Base-by-base conservation (phyloP, 163 green algal species). In the Chlamydomonas reinhardtii region DNA sequence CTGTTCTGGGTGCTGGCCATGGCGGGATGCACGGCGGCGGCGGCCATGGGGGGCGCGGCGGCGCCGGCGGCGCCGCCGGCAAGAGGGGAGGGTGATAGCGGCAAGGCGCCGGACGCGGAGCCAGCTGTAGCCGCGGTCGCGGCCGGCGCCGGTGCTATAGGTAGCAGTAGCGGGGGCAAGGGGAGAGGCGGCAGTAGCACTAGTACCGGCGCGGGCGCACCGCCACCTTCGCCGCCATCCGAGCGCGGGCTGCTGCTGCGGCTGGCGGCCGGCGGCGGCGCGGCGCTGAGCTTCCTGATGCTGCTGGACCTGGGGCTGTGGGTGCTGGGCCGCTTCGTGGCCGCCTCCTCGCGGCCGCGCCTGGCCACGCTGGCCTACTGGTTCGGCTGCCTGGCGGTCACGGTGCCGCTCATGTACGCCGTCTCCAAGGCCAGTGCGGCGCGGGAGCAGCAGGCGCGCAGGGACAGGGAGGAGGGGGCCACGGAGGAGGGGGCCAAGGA, bases 311-410 rank as follows among this genome's bases (percentile, higher is more conserved):
- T 87, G 59, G 82, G 72, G 37, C 59, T 87, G 37, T 87, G 82
- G 82, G 82, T 87, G 71, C 72, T 87, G 82, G 82, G 82, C 20
- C 82, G 82, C 59, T 87, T 87, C 31, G 72, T 87, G 72, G 82
- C 82, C 19, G 82, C 82, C 29, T 82, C 82, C 31, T 82, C 82
- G 61, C 72, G 48, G n/a, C 82, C 82, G 59, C 82, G 82, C 11
- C 71, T 87, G n/a, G 82, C 82, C 39, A 87, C 82, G 2, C 61
- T 87, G 59, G 82, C 61, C 29, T 87, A 87, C 71, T 87, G 82
- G 82, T 87, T 81, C 71, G 72, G 22, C 39, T 87, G 82, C 61
- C 59, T 87, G 61, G 82, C 61, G 35, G 72, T 75, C 2, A 37
- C 82, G 24, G 82, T 87, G 61, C 82, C 82, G 20, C n/a, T 75